Evolutionary conservation across 495 filamentous ascomycete genomes (phyloP).

Genomic region (Xylaria longipes): DNA sequence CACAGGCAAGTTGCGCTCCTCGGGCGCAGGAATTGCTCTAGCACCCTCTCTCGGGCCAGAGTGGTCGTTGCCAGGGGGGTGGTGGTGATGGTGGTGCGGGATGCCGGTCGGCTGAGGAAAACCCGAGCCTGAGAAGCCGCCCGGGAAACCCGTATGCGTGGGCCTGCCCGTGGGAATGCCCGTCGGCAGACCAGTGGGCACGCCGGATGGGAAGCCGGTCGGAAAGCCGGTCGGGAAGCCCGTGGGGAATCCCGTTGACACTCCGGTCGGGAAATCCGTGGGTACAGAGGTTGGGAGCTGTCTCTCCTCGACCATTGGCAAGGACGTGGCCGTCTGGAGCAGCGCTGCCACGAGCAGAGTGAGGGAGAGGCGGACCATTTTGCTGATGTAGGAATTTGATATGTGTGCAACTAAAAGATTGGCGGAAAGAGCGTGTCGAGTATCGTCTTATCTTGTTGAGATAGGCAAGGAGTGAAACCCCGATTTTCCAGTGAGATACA

Average conservation of each 20-base stretch:
- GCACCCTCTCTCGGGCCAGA: not conserved
- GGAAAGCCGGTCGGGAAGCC: not conserved
- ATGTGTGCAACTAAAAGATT: not conserved
- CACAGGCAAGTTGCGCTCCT: constrained; percentile 5
- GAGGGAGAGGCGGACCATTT: constrained; percentile 22
- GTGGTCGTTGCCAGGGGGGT: constrained; percentile 5
- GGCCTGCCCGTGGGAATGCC: not conserved
- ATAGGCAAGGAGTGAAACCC: not conserved
- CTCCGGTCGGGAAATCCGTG: not conserved
- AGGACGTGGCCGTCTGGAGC: constrained; percentile 10
- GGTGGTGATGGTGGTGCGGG: not conserved
- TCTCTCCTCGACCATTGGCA: constrained; percentile 15
- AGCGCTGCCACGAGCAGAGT: constrained; percentile 14
- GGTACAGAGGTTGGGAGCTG: constrained; percentile 5
- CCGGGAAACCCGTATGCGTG: not conserved
- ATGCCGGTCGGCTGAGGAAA: constrained; percentile 10
- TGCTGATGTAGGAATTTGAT: constrained; percentile 3
- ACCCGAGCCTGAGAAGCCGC: not conserved
- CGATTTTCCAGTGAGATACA: not conserved
- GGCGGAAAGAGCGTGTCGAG: constrained; percentile 8
- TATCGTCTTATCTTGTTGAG: constrained; percentile 5
- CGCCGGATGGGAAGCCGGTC: not conserved
- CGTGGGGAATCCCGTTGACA: constrained; percentile 1
- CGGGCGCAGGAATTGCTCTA: not conserved
- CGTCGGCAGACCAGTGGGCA: not conserved